Evolutionary conservation across 305 asterid species (phyloP), one percentile per base, ranked within the genome.

Genomic region (Rubia tinctorum): DNA sequence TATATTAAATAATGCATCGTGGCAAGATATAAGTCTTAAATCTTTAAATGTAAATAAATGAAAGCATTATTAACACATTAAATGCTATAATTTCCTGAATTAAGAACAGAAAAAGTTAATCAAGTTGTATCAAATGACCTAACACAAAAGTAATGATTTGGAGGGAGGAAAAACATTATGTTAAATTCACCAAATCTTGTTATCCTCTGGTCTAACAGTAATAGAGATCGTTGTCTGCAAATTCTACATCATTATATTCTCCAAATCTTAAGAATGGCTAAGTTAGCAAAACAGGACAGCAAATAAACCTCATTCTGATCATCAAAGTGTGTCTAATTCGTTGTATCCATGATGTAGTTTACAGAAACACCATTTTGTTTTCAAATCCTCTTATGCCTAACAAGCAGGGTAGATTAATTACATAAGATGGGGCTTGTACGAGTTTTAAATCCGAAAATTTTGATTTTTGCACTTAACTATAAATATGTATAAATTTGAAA

Each of bases 131-230:
- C 12, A 18, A 30, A 49, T 30, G 47, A 17, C 25, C 20, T 22
- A 59, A 59, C 37, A 20, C 34, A 56, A n/a, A 40, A 71, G 58
- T 1, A 37, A 71, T 58, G 68, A 42, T 42, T 59, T 59, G 30
- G 68, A 27, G 53, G 75, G 58, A 6, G 68, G 44, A 18, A 53
- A 23, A 58, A 72, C 75, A 60, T 72, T 14, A 60, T 68, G 68
- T 75, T 34, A 75, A 45, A 75, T 75, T 59, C 66, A 42, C 70
- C 47, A 45, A 75, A 60, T 22, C 71, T 39, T 34, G 30, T 34
- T 45, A 7, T 34, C 44, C 47, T 44, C 12, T 58, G 5, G 62
- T 68, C 62, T 39, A 44, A 34, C 49, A 39, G 43, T 68, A 39
- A 9, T 11, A 61, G 10, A 37, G 44, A 47, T 67, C 4, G 8